Conservation (phyloP, 108 stramenopile genomes). For the Parietichytrium sp. region DNA sequence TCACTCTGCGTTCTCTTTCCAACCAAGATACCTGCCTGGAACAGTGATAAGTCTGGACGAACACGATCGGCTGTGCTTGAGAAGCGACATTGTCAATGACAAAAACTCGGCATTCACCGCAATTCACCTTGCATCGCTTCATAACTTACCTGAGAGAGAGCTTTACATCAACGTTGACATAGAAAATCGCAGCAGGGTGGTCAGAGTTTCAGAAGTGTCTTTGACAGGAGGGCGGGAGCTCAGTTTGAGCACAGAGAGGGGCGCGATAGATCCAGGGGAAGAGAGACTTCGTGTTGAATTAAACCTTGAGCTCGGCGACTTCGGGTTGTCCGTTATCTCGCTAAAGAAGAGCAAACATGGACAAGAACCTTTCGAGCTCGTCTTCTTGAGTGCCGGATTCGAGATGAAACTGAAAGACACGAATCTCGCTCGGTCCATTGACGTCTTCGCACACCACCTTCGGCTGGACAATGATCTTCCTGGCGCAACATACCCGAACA, state of each 20-base stretch:
- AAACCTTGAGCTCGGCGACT: neutral
- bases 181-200: neutral
- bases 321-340: neutral
- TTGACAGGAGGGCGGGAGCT: neutral
- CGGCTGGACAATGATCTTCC: neutral
- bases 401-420: neutral
- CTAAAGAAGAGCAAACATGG: neutral
- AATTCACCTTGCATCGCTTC: no score
- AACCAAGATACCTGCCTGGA: no score
- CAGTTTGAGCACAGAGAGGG: neutral
- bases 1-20: no score
- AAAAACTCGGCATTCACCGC: no score
- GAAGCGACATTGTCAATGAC: no score
- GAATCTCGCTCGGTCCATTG: neutral
- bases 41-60: no score
- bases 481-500: constrained; percentile 9
- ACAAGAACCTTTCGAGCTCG: neutral
- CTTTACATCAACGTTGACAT: neutral
- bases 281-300: neutral
- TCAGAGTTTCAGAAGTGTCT: neutral
- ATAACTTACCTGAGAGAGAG: neutral
- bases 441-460: neutral
- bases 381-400: neutral
- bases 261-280: no score
- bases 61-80: no score